Base-by-base conservation (phyloP, 2,329 filamentous ascomycete genomes). In the Juglanconis juglandina region DNA sequence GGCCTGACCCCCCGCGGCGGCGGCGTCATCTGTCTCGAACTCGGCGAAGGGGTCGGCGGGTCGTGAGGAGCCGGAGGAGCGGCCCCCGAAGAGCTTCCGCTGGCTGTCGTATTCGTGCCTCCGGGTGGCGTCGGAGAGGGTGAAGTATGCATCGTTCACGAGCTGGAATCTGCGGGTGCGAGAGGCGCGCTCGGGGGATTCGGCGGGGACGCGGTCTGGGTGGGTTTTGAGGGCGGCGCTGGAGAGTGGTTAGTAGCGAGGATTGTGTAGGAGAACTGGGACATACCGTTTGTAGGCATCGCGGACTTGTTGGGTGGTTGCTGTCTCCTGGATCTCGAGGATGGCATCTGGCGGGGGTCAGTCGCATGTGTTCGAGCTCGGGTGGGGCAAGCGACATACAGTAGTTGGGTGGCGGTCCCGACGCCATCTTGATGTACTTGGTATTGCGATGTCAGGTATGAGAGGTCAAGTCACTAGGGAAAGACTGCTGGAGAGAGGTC, bases 151-250 rank as follows among this genome's bases (percentile, higher is more conserved):
- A 58, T 78, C 77, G 63, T 77, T 75, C 66, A 78, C 74, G 34
- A 79, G 73, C 65, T 78, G 72, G 70, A 78, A 77, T 61, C 69
- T 71, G 60, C 90, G 90, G 5, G 95, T 99, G 69, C 93, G 90
- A 11, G 84, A 75, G 30, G 86, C 75, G 65, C 94, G 91, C 68
- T 98, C 92, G 42, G 93, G 91, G 5, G 92, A 94, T 75, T 92
- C 87, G 66, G 84, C 78, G 34, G 92, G 83, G 46, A 99, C 92
- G 62, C 95, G 90, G 73, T 99, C 95, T 1, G 94, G 94, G 73
- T 98, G 94, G 65, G 91, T 92, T 76, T 95, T 96, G 50, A 98
- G 81, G 5, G 94, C 94, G 68, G 91, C 90, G 71, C 90, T 92
- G 70, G 33, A 42, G 9, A n/a, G 37, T 56, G 46, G 49, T 50